phyloP scores from a whole-genome alignment of 2,329 filamentous ascomycete genomes.

The Monascus ruber region DNA sequence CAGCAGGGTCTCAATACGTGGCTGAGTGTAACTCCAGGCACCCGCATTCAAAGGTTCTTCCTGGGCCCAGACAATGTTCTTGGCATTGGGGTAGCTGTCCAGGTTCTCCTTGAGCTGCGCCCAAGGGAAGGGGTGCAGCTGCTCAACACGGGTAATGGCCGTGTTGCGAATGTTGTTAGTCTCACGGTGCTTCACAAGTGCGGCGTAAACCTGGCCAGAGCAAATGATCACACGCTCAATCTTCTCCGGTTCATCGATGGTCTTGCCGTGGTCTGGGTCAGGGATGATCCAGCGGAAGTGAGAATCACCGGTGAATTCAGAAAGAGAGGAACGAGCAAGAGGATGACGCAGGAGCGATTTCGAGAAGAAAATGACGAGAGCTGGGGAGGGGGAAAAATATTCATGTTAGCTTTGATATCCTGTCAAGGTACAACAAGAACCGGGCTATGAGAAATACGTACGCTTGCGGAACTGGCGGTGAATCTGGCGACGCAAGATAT shows the following conservation, averaged over 20 bases:
- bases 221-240: slow-evolving; percentile 93
- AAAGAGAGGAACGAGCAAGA: slow-evolving; percentile 74
- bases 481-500: slow-evolving; percentile 92
- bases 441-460: slow-evolving; percentile 39
- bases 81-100: slow-evolving; percentile 91
- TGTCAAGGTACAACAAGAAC: not conserved
- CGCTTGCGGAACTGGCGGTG: slow-evolving; percentile 98
- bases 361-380: slow-evolving; percentile 95
- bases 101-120: slow-evolving; percentile 92
- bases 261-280: slow-evolving; percentile 69
- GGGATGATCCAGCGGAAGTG: slow-evolving; percentile 96
- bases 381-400: slow-evolving; percentile 33
- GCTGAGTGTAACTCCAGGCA: slow-evolving; percentile 95
- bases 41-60: slow-evolving; percentile 97
- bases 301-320: slow-evolving; percentile 81
- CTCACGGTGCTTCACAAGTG: slow-evolving; percentile 81
- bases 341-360: slow-evolving; percentile 94
- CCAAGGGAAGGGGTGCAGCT: slow-evolving; percentile 99
- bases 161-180: slow-evolving; percentile 79
- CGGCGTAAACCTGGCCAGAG: slow-evolving; percentile 85
- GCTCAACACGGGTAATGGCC: slow-evolving; percentile 90
- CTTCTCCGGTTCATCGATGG: slow-evolving; percentile 68
- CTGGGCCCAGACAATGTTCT: slow-evolving; percentile 94
- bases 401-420: slow-evolving; percentile 1
- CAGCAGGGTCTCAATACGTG: slow-evolving; percentile 88